Base-by-base conservation (phyloP, 2,329 filamentous ascomycete species). In the Ophiostoma tasmaniense region DNA sequence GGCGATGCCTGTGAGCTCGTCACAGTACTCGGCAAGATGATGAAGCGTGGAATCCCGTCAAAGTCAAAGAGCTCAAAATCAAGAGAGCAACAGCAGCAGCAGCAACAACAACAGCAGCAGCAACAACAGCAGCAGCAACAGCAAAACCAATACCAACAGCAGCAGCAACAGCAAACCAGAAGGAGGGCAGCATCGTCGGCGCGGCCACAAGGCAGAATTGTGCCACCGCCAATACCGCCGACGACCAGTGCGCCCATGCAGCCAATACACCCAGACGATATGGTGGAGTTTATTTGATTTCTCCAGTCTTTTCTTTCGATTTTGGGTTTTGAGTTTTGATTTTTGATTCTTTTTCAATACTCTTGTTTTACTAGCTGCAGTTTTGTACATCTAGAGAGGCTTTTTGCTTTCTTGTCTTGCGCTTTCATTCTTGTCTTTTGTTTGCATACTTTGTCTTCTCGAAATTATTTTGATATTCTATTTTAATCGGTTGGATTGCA, bases 1-100 rank as follows among this genome's bases (percentile, higher is more conserved):
- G 87, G 90, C 73, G 95, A 98, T 77, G 92, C 93, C 0, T 93
- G 92, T 70, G 90, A 94, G 75, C 84, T 97, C 14, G 93, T 98
- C 10, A 90, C 90, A 0, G 89, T 95, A 0, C 79, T 98, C 0
- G 92, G 92, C 7, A 91, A 89, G 75, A 95, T 97, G 89, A 92
- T 93, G 85, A 71, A 71, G 39, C 69, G 71, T 13, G 72, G 71
- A 0, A 68, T 73, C 2, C 55, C 64, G 5, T 66, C 70, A 5
- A 50, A 61, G 8, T 25, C 67, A 17, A 70, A 66, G 52, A 55
- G 55, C 25, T 42, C 59, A 14, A 65, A 37, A 25, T 25, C 25
- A 28, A 3, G 35, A 4, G 67, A 30, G 13, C 67, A 17, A 17
- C 50, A 68, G 10, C 25, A 20, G n/a, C 45, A 65, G 5, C 67